phyloP scores from a whole-genome alignment of 176 grass and related monocot species.

The Aechmea fasciata region DNA sequence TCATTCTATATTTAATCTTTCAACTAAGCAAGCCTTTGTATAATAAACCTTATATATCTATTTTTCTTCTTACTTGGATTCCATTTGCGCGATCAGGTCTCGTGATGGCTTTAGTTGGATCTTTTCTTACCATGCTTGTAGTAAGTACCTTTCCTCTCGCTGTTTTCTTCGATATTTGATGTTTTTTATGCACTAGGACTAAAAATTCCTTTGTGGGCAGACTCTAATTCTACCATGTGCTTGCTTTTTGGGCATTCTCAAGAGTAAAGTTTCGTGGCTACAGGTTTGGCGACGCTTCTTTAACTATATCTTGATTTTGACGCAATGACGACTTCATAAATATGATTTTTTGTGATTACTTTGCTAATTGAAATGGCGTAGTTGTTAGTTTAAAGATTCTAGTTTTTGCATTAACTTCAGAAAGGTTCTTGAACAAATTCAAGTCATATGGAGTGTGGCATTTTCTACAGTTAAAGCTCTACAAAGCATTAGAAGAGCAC shows the following conservation, averaged over 20 bases:
- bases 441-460: no score
- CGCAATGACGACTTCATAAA: neutral
- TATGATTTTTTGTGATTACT: neutral
- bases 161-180: constrained; percentile 2
- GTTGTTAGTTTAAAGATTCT: no score
- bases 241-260: constrained; percentile 79
- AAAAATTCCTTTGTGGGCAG: constrained; percentile 27
- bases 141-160: constrained; percentile 31
- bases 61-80: neutral
- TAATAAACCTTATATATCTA: neutral
- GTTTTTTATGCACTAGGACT: neutral
- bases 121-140: constrained; percentile 90
- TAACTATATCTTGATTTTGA: neutral
- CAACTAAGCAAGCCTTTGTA: neutral
- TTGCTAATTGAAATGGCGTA: neutral
- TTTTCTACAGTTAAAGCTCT: no score
- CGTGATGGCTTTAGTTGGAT: constrained; percentile 92
- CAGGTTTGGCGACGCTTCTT: constrained; percentile 37
- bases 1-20: no score
- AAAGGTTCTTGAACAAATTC: no score
- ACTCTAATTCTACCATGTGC: constrained; percentile 72
- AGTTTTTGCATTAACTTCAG: no score
- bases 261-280: constrained; percentile 46
- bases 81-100: constrained; percentile 37
- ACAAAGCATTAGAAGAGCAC: no score